Evolutionary conservation across 306 rosid genomes (phyloP).

Genomic region (Lathyrus sativus): DNA sequence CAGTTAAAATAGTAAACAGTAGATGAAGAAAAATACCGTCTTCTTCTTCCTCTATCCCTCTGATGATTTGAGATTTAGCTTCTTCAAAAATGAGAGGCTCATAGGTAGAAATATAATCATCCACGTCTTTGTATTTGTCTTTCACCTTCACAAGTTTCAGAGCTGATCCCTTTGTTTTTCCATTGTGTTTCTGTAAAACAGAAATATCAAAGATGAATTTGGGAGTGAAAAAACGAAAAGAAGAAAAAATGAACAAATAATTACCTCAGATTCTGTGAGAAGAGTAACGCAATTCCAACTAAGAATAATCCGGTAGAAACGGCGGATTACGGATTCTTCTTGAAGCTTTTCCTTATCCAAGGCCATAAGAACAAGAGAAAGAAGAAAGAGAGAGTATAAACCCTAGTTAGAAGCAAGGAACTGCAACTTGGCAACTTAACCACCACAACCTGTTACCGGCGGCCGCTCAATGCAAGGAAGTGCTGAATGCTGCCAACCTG

Average conservation of each 20-base stretch:
- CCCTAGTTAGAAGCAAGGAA: background rate
- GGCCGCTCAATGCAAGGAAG: constrained; percentile 6
- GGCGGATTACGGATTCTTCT: constrained; percentile 65
- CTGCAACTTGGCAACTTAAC: background rate
- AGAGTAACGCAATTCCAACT: constrained; percentile 73
- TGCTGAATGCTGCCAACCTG: background rate
- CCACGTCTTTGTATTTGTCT: constrained; percentile 59
- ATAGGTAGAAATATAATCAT: constrained; percentile 77
- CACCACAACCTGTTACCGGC: background rate
- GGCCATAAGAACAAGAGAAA: constrained; percentile 49
- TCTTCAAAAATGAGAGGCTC: constrained; percentile 91
- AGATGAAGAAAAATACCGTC: constrained; percentile 47
- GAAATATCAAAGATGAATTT: background rate
- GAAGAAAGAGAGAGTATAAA: background rate
- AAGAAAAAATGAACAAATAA: background rate
- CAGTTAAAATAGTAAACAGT: background rate
- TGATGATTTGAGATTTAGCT: constrained; percentile 73
- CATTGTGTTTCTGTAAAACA: constrained; percentile 39
- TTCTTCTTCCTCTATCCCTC: constrained; percentile 58
- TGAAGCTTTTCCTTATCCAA: constrained; percentile 60
- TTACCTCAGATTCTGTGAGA: constrained; percentile 50
- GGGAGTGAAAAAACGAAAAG: background rate
- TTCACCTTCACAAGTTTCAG: constrained; percentile 56
- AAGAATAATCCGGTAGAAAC: constrained; percentile 72
- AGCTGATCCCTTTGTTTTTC: constrained; percentile 29